Conservation (phyloP, 495 filamentous ascomycete species). For the Penicillium egyptiacum region DNA sequence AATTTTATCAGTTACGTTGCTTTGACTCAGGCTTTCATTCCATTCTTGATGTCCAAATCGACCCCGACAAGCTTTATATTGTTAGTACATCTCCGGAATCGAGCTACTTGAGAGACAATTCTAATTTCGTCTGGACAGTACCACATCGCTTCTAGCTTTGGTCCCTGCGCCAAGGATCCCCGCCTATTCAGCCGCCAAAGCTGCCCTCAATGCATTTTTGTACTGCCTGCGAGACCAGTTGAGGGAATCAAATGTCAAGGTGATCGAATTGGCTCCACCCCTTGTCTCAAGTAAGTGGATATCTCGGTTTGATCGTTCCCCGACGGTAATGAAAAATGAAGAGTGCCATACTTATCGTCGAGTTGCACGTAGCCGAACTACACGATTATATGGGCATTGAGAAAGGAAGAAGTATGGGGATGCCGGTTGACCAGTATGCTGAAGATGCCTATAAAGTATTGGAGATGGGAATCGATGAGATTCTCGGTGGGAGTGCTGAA, state of each 20-base stretch:
- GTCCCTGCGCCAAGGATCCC: constrained; percentile 40
- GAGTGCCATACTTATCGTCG: neutral
- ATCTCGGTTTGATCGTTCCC: neutral
- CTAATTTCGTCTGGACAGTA: constrained; percentile 19
- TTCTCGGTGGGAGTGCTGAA: constrained; percentile 33
- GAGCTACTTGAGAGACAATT: neutral
- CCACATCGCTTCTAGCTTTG: constrained; percentile 44
- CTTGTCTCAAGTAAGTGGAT: constrained; percentile 58
- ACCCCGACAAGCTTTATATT: neutral
- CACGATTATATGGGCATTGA: constrained; percentile 44
- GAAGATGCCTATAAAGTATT: constrained; percentile 57
- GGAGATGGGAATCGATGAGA: constrained; percentile 48
- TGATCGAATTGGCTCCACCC: constrained; percentile 67
- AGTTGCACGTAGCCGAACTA: constrained; percentile 33
- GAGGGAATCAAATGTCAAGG: constrained; percentile 45
- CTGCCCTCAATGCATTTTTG: constrained; percentile 46
- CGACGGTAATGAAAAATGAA: neutral
- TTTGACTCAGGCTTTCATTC: neutral
- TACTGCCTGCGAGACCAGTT: constrained; percentile 63
- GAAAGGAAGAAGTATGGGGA: constrained; percentile 49
- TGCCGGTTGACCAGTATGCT: constrained; percentile 60
- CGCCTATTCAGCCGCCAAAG: constrained; percentile 46
- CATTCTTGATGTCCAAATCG: neutral
- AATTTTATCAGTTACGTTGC: constrained; percentile 1
- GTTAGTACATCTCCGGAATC: neutral